Conservation (phyloP, 345 rosid species). For the Citrus trifoliata region DNA sequence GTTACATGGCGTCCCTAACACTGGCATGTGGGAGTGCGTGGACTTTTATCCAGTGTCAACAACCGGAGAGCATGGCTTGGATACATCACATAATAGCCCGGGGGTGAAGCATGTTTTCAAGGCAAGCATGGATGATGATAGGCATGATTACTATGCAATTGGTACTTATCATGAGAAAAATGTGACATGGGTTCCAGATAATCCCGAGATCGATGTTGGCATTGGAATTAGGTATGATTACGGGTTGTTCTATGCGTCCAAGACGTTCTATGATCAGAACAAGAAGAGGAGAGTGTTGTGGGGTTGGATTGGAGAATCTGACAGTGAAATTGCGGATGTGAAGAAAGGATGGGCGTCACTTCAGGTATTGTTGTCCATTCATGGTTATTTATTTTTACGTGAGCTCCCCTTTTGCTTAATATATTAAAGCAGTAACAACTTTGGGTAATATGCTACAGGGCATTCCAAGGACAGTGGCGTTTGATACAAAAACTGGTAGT, state of each 20-base stretch:
- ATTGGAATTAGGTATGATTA: slow-evolving; percentile 67
- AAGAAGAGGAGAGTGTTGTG: slow-evolving; percentile 55
- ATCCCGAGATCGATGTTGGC: slow-evolving; percentile 54
- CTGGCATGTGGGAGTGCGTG: slow-evolving; percentile 97
- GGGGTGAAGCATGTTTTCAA: slow-evolving; percentile 61
- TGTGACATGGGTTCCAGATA: slow-evolving; percentile 51
- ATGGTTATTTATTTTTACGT: not conserved
- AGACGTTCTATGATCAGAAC: slow-evolving; percentile 60
- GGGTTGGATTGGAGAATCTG: slow-evolving; percentile 77
- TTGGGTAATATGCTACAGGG: slow-evolving; percentile 36
- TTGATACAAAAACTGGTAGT: slow-evolving; percentile 57
- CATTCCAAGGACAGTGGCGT: slow-evolving; percentile 64
- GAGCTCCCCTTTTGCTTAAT: not conserved
- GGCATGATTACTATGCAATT: slow-evolving; percentile 60
- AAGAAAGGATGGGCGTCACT: slow-evolving; percentile 76
- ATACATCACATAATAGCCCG: slow-evolving; percentile 47
- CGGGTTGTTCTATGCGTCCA: slow-evolving; percentile 67
- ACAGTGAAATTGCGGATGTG: slow-evolving; percentile 56
- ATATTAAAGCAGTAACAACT: not conserved
- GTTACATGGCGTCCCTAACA: slow-evolving; percentile 63
- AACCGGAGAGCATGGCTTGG: slow-evolving; percentile 34
- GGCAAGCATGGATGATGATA: slow-evolving; percentile 57
- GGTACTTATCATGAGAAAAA: slow-evolving; percentile 52
- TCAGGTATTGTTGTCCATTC: slow-evolving; percentile 35
- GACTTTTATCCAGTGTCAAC: slow-evolving; percentile 61